Evolutionary conservation across 1,139 yeast genomes (phyloP).

Genomic region (Nakaseomyces nivariensis): DNA sequence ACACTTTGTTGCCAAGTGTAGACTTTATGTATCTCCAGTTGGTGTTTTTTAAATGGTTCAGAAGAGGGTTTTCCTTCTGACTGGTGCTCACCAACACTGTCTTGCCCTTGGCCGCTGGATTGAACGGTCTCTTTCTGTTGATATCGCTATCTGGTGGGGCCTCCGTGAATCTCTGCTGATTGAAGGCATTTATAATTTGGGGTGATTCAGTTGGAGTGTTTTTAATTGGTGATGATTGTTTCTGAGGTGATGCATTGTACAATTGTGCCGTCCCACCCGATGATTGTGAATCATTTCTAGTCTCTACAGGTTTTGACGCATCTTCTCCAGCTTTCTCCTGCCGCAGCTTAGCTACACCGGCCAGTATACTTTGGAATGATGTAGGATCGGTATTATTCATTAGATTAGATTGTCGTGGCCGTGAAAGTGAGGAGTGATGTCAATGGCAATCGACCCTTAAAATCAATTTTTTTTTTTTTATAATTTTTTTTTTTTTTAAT

Average conservation of each 20-base stretch:
- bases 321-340: slow-evolving; percentile 16
- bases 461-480: too few species aligned
- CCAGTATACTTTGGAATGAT: slow-evolving; percentile 55
- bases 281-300: not conserved
- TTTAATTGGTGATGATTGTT: not conserved
- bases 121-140: slow-evolving; percentile 8
- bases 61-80: slow-evolving; percentile 53
- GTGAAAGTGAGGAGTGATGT: too few species aligned
- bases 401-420: not conserved
- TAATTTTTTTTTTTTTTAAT: too few species aligned
- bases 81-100: slow-evolving; percentile 40
- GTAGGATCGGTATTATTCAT: slow-evolving; percentile 39
- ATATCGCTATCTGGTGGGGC: slow-evolving; percentile 1
- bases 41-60: slow-evolving; percentile 39
- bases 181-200: slow-evolving; percentile 22
- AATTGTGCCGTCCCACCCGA: too few species aligned
- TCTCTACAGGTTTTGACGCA: not conserved
- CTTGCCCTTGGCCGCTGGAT: slow-evolving; percentile 7
- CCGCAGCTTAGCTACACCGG: slow-evolving; percentile 46
- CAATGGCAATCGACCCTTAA: too few species aligned
- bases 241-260: not conserved
- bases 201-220: not conserved
- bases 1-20: slow-evolving; percentile 35
- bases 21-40: slow-evolving; percentile 40
- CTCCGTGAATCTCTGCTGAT: slow-evolving; percentile 12